phyloP scores from a whole-genome alignment of 1,284 basidiomycete species.

The Tylopilus orsonianus region DNA sequence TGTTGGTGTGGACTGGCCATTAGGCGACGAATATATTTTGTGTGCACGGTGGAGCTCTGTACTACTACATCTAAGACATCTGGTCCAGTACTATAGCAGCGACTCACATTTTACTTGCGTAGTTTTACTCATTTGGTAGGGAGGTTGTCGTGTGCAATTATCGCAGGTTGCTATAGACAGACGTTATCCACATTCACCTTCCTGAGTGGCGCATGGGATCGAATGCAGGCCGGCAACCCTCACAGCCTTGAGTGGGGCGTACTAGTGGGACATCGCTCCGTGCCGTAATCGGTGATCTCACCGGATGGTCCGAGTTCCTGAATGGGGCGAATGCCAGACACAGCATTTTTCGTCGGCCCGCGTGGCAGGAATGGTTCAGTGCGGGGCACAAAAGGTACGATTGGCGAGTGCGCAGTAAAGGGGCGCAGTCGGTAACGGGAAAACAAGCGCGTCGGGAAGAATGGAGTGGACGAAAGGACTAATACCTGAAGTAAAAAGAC shows the following conservation, averaged over 20 bases:
- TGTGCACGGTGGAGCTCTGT: too few species aligned
- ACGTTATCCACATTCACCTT: background rate
- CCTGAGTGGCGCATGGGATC: background rate
- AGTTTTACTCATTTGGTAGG: background rate
- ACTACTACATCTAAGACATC: too few species aligned
- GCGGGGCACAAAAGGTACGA: background rate
- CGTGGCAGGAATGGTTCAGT: background rate
- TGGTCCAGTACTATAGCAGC: background rate
- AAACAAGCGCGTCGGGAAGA: too few species aligned
- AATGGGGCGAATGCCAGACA: constrained; percentile 7
- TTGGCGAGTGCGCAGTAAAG: constrained; percentile 3
- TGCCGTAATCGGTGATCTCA: constrained; percentile 18
- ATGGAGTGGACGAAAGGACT: background rate
- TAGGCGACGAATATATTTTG: background rate
- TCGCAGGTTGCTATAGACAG: background rate
- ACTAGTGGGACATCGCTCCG: background rate
- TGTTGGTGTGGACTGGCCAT: too few species aligned
- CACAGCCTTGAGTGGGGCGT: constrained; percentile 17
- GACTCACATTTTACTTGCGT: background rate
- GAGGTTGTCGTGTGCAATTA: background rate
- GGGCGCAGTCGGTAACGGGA: background rate
- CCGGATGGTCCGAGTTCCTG: constrained; percentile 7
- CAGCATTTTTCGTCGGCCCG: constrained; percentile 16
- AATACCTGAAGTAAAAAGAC: background rate
- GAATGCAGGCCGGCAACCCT: background rate